Conservation (phyloP, 1,284 basidiomycete genomes). For the Veloporphyrellus conicus region DNA sequence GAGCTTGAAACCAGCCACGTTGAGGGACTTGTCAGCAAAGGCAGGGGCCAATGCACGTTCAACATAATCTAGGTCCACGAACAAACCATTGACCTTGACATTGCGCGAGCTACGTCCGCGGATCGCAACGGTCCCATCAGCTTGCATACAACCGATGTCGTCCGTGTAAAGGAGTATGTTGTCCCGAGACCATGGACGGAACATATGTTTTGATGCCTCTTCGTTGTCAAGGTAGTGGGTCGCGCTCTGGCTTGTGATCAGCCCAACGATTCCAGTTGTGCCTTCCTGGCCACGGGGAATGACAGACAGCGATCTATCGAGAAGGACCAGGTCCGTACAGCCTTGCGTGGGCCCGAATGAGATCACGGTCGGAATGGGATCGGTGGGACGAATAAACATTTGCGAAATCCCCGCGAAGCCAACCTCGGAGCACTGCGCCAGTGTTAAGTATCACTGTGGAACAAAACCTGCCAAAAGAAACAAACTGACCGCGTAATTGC, state of each 20-base stretch:
- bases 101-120: slow-evolving; percentile 29
- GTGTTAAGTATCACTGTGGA: background rate
- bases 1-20: slow-evolving; percentile 23
- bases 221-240: slow-evolving; percentile 26
- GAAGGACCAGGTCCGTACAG: slow-evolving; percentile 26
- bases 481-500: slow-evolving; percentile 29
- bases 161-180: slow-evolving; percentile 28
- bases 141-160: slow-evolving; percentile 28
- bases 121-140: slow-evolving; percentile 27
- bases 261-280: slow-evolving; percentile 24
- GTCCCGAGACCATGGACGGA: slow-evolving; percentile 25
- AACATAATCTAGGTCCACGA: slow-evolving; percentile 28
- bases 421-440: slow-evolving; percentile 27
- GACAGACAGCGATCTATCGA: slow-evolving; percentile 23
- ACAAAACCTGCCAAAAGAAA: background rate
- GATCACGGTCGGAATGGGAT: slow-evolving; percentile 23
- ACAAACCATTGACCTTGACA: slow-evolving; percentile 29
- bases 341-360: slow-evolving; percentile 28
- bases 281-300: slow-evolving; percentile 18
- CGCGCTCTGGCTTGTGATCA: slow-evolving; percentile 25
- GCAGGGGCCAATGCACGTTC: slow-evolving; percentile 27
- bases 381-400: slow-evolving; percentile 26
- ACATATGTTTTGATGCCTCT: slow-evolving; percentile 28
- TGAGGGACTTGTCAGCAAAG: slow-evolving; percentile 15
- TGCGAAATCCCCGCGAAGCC: slow-evolving; percentile 33